Conservation (phyloP, 2,329 filamentous ascomycete species). For the Pseudogymnoascus sp. region DNA sequence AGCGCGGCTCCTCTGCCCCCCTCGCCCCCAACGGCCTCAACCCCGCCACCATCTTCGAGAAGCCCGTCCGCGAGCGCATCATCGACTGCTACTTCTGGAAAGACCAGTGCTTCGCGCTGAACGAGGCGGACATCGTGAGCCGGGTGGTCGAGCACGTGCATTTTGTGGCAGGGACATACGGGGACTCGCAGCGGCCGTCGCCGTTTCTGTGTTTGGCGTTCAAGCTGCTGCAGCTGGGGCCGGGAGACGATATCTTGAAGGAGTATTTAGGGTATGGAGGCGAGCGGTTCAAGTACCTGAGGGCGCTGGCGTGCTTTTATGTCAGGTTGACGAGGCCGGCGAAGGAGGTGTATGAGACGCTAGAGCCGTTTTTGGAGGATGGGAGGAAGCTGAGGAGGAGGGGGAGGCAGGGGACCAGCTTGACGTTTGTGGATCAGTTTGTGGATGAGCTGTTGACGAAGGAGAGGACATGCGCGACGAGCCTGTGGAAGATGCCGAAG, state of each 20-base stretch:
- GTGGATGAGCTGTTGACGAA: slow-evolving; percentile 86
- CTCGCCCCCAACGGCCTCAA: slow-evolving; percentile 83
- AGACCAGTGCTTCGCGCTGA: slow-evolving; percentile 95
- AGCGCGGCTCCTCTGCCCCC: slow-evolving; percentile 69
- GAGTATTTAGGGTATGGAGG: slow-evolving; percentile 74
- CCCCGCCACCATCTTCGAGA: slow-evolving; percentile 92
- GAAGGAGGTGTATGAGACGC: slow-evolving; percentile 66
- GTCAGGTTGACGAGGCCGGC: slow-evolving; percentile 79
- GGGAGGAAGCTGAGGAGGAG: slow-evolving; percentile 73
- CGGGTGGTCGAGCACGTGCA: slow-evolving; percentile 75
- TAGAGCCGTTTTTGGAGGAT: slow-evolving; percentile 81
- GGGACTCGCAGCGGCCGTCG: slow-evolving; percentile 74
- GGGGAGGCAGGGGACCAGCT: slow-evolving; percentile 61
- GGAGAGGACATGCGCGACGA: slow-evolving; percentile 84
- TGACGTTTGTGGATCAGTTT: slow-evolving; percentile 86
- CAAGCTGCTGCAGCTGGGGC: slow-evolving; percentile 84
- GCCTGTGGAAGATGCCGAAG: slow-evolving; percentile 81
- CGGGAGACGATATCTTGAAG: slow-evolving; percentile 66
- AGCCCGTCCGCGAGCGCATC: slow-evolving; percentile 90
- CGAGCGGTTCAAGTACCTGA: slow-evolving; percentile 75
- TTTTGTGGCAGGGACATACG: slow-evolving; percentile 83
- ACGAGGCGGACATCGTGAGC: slow-evolving; percentile 75
- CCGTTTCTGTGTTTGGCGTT: slow-evolving; percentile 92
- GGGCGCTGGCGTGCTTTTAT: slow-evolving; percentile 86
- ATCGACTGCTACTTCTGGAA: slow-evolving; percentile 97